These are phyloP conservation scores for Penicillium polonicum DNA, from an alignment of 2,329 filamentous ascomycete species.

Conservation along the genomic window DNA sequence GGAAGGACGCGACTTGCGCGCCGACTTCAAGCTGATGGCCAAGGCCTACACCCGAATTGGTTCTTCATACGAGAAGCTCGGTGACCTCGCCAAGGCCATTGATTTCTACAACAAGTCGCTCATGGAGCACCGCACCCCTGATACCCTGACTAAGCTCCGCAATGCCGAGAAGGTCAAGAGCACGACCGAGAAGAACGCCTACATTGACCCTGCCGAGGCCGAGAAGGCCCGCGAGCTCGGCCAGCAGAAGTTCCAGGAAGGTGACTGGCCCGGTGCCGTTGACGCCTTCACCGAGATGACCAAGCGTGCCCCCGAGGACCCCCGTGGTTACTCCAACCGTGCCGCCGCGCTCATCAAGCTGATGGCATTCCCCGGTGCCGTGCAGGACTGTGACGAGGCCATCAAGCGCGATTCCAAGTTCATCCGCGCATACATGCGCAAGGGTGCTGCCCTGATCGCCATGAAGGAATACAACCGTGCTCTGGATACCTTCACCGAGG, in stretches of 20 bases:
- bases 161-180: slow-evolving; percentile 83
- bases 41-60: slow-evolving; percentile 97
- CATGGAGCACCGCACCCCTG: slow-evolving; percentile 93
- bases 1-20: slow-evolving; percentile 82
- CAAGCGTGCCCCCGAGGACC: slow-evolving; percentile 89
- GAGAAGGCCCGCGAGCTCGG: slow-evolving; percentile 94
- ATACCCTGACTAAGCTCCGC: slow-evolving; percentile 89
- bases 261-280: slow-evolving; percentile 91
- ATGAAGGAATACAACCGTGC: slow-evolving; percentile 99
- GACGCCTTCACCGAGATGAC: slow-evolving; percentile 95
- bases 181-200: slow-evolving; percentile 71
- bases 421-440: slow-evolving; percentile 93
- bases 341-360: slow-evolving; percentile 96
- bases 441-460: slow-evolving; percentile 90
- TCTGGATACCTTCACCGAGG: slow-evolving; percentile 83
- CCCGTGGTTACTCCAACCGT: slow-evolving; percentile 94
- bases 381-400: slow-evolving; percentile 87
- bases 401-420: slow-evolving; percentile 90
- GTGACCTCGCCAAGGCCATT: slow-evolving; percentile 75
- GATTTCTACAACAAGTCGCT: slow-evolving; percentile 90
- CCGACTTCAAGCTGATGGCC: slow-evolving; percentile 97
- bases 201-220: slow-evolving; percentile 86
- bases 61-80: slow-evolving; percentile 86
- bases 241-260: slow-evolving; percentile 95
- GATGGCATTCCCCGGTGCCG: slow-evolving; percentile 88